These are phyloP conservation scores for Cochlearia excelsa DNA, from an alignment of 345 rosid species.

Conservation along the genomic window DNA sequence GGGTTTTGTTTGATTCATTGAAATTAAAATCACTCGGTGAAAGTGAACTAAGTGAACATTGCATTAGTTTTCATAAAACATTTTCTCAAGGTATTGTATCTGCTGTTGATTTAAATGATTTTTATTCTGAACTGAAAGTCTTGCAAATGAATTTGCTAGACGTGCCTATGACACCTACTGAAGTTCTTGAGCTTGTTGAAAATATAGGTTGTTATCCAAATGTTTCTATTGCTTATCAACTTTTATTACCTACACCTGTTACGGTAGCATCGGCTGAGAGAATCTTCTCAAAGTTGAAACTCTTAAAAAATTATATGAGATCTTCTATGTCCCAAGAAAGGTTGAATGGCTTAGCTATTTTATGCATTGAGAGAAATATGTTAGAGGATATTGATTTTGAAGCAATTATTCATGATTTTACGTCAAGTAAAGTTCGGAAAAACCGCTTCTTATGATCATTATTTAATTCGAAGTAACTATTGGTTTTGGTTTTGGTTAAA, in stretches of 20 bases:
- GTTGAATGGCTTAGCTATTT: no score
- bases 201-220: neutral
- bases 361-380: neutral
- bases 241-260: no score
- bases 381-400: neutral
- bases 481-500: no score
- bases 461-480: no score
- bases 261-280: neutral
- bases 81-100: neutral
- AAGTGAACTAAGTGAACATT: slow-evolving; percentile 5
- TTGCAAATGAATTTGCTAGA: no score
- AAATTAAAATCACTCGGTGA: slow-evolving; percentile 4
- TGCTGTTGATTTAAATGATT: neutral
- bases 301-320: neutral
- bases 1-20: neutral
- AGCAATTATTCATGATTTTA: slow-evolving; percentile 1
- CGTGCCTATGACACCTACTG: no score
- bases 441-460: neutral
- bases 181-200: no score
- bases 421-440: neutral
- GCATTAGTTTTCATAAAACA: neutral
- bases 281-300: neutral
- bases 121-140: no score
- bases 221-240: neutral
- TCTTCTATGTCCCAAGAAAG: no score